Conservation (phyloP, 805 yeast species). For the Blastobotrys americana region DNA sequence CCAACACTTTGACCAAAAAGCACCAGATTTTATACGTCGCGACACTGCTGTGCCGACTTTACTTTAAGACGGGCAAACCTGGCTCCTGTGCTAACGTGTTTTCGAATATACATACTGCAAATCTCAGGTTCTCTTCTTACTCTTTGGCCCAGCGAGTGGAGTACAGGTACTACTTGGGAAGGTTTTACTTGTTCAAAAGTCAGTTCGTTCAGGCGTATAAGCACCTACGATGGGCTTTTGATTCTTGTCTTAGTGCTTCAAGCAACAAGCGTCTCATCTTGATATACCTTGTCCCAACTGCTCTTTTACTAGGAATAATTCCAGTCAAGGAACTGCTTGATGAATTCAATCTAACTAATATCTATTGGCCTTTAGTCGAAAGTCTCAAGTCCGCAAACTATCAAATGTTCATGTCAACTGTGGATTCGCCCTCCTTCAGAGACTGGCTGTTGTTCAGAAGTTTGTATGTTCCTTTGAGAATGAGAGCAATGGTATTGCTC, state of each 20-base stretch:
- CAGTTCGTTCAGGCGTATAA: conserved; percentile 45
- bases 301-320: conserved; percentile 47
- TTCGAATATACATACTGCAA: conserved; percentile 50
- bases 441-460: conserved; percentile 23
- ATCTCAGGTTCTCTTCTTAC: conserved; percentile 36
- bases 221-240: conserved; percentile 52
- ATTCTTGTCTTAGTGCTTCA: conserved; percentile 30
- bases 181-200: conserved; percentile 47
- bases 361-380: conserved; percentile 35
- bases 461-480: conserved; percentile 23
- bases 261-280: conserved; percentile 39
- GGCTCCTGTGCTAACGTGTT: conserved; percentile 39
- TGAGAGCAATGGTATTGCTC: conserved; percentile 26
- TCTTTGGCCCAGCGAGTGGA: conserved; percentile 44
- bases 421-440: conserved; percentile 22
- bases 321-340: conserved; percentile 35
- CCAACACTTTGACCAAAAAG: conserved; percentile 33
- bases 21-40: conserved; percentile 48
- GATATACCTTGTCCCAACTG: conserved; percentile 44
- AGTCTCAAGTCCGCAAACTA: conserved; percentile 41
- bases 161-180: conserved; percentile 49
- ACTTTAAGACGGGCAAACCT: conserved; percentile 36
- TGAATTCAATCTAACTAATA: conserved; percentile 25
- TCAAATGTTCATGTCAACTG: conserved; percentile 29
- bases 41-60: conserved; percentile 46